Evolutionary conservation across 1,284 basidiomycete species (phyloP).

Genomic region (Meira miltonrushii): DNA sequence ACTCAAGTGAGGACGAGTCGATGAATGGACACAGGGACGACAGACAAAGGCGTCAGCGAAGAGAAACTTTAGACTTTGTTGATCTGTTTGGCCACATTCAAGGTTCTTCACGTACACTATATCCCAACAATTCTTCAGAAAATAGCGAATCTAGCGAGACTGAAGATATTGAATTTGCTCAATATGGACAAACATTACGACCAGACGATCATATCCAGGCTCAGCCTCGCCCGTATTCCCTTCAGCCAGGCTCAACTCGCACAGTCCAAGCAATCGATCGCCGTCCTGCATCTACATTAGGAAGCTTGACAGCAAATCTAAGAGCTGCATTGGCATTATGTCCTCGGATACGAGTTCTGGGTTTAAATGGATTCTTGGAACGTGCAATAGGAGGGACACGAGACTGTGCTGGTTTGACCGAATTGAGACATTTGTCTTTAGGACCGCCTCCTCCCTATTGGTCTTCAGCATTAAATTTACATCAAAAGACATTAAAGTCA

Average conservation of each 20-base stretch:
- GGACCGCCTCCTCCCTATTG: constrained; percentile 36
- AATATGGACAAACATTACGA: too few relatives aligned
- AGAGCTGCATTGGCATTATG: constrained; percentile 27
- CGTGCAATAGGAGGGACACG: constrained; percentile 28
- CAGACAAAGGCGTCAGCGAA: constrained; percentile 23
- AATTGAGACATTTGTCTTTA: constrained; percentile 29
- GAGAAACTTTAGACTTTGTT: constrained; percentile 1
- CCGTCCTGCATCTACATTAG: constrained; percentile 29
- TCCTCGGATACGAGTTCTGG: constrained; percentile 26
- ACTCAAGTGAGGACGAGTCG: constrained; percentile 24
- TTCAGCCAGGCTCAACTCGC: constrained; percentile 11
- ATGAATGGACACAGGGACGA: constrained; percentile 19
- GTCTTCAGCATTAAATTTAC: constrained; percentile 33
- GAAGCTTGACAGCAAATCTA: constrained; percentile 25
- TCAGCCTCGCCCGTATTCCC: constrained; percentile 20
- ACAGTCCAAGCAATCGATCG: constrained; percentile 27
- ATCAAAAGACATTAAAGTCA: constrained; percentile 25
- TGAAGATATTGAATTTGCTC: too few relatives aligned
- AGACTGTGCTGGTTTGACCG: constrained; percentile 28
- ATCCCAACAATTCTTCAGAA: constrained; percentile 19
- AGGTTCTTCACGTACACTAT: background rate
- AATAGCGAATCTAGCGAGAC: constrained; percentile 15
- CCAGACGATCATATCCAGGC: constrained; percentile 17
- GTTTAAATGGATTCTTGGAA: constrained; percentile 32
- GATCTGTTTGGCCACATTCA: constrained; percentile 8